These are phyloP conservation scores for Crotalaria pallida DNA, from an alignment of 306 rosid species.

Conservation along the genomic window DNA sequence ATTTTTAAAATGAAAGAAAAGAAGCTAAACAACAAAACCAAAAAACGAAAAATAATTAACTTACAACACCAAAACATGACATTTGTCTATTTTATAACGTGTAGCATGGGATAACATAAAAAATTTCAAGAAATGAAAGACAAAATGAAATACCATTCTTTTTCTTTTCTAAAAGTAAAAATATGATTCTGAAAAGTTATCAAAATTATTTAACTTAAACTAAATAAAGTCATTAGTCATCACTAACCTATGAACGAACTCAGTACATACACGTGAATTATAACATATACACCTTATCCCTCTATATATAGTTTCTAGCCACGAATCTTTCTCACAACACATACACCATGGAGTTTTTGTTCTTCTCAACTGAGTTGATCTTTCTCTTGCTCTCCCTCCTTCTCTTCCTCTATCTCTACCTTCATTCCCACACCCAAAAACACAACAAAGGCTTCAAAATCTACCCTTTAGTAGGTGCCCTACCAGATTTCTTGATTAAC, in stretches of 20 bases:
- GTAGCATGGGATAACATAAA: too few species aligned
- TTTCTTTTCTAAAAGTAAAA: too few species aligned
- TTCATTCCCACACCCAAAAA: not conserved
- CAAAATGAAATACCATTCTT: too few species aligned
- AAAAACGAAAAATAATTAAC: too few species aligned
- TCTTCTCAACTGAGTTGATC: not conserved
- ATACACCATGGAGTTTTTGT: not conserved
- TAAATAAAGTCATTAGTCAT: too few species aligned
- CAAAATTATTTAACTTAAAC: too few species aligned
- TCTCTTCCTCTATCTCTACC: not conserved
- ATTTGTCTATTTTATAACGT: too few species aligned
- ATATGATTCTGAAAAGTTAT: too few species aligned
- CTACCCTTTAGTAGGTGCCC: constrained; percentile 46
- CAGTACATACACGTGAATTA: not conserved
- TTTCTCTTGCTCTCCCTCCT: not conserved
- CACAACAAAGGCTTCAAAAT: constrained; percentile 34
- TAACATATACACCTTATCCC: not conserved
- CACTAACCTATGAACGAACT: not conserved
- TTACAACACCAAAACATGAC: too few species aligned
- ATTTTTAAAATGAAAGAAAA: too few species aligned
- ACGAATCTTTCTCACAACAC: not conserved
- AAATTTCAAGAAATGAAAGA: too few species aligned
- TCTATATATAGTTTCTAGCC: not conserved
- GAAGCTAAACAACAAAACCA: too few species aligned
- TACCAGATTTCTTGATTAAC: constrained; percentile 48